Evolutionary conservation across 192 early-diverging fungal species (phyloP), one percentile per base, ranked within the genome.

Genomic region (Linnemannia schmuckeri): DNA sequence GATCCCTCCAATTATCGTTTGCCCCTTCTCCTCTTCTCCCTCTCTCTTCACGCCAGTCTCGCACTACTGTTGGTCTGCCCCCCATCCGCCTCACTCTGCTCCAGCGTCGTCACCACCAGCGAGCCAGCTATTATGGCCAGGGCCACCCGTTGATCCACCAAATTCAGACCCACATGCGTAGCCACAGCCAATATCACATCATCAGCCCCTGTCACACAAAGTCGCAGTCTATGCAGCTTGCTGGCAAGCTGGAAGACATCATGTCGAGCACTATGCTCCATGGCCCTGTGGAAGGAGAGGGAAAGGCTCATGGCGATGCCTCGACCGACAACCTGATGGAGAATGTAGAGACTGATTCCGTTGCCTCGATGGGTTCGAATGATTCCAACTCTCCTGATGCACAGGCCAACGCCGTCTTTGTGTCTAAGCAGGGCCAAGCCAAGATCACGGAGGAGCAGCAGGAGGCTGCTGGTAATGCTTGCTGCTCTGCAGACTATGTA

Each of bases 161-260:
- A 63, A 80, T 75, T 52, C 74, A 79, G 44, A 63, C 44, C 33
- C 78, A 79, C 38, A 63, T 70, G 6, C 77, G 69, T n/a, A 79
- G 22, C 46, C 70, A 38, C 35, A 79, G 72, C 10, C 82, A 79
- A 35, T 38, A 27, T 68, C 54, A 77, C 47, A 75, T 61, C 38
- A 38, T 82, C 15, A 83, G 63, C 63, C 75, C 52, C 27, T 30
- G 72, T 72, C 75, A 81, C 57, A 81, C 78, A 35, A 78, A 80
- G 72, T 78, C 71, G 5, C 85, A 70, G 35, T 81, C 79, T 13
- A 78, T 81, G 17, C 85, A 87, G 15, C 71, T 87, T 66, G 85
- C 82, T 40, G 74, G 72, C 71, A 81, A 74, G 66, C 72, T 81
- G 38, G 72, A 78, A 41, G 72, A 87, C 46, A 77, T 35, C 72